These are phyloP conservation scores for Corymbia calophylla DNA, from an alignment of 441 rosid species.

Conservation along the genomic window DNA sequence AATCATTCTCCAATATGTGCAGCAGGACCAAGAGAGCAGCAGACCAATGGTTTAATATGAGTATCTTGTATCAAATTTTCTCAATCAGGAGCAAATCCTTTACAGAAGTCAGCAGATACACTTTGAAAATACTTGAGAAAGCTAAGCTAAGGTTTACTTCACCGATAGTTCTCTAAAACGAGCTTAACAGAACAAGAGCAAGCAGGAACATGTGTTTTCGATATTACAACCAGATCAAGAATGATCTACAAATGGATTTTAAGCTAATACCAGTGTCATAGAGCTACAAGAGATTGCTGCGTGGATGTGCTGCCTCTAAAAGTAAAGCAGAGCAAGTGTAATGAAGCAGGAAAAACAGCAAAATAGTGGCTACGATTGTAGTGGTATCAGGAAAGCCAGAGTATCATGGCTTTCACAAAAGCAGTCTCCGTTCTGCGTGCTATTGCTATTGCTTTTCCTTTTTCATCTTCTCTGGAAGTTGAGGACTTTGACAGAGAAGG, in stretches of 20 bases:
- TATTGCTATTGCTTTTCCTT: background rate
- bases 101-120: background rate
- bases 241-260: background rate
- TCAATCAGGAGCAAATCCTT: background rate
- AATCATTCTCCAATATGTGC: background rate
- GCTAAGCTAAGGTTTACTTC: background rate
- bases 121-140: background rate
- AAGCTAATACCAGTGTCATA: background rate
- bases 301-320: background rate
- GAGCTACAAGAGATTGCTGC: background rate
- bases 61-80: background rate
- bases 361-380: background rate
- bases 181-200: background rate
- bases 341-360: background rate
- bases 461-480: constrained; percentile 78
- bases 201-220: background rate
- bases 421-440: background rate
- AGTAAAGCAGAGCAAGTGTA: background rate
- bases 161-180: background rate
- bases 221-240: background rate
- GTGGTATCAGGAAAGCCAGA: background rate
- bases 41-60: background rate
- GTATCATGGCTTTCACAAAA: background rate
- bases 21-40: background rate
- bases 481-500: constrained; percentile 51